Base-by-base conservation (phyloP, 805 yeast species). In the Nakazawaea ernobii region DNA sequence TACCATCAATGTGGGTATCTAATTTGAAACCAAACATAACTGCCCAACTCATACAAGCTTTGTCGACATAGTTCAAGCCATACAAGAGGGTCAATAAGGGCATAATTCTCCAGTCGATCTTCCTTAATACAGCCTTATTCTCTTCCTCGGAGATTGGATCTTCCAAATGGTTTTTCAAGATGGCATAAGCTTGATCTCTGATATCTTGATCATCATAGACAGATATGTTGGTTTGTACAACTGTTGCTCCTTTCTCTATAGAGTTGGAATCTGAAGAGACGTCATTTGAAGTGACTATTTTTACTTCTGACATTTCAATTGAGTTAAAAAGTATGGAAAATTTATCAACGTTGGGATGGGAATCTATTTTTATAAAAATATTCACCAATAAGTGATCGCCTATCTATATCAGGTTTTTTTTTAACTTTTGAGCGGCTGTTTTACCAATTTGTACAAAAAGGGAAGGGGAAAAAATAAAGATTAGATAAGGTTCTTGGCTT, bases 11-110 rank as follows among this genome's bases (percentile, higher is more conserved):
- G 28, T 66, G 47, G 24, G 61, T 61, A 54, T 71, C 77, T 8
- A 54, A 53, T 44, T 63, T 63, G 36, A 76, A 52, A 10, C 78
- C 79, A 53, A 72, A 65, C 39, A 75, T 62, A 5, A 78, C 70
- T 4, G 79, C 79, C 52, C 69, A 71, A 11, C 71, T 59, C 26
- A 66, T 61, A 9, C 74, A 63, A 14, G 64, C 59, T 51, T 75
- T 75, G 55, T 74, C 79, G n/a, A 59, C 65, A 44, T 60, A 59
- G 48, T 60, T 60, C 35, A 59, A 52, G 46, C 64, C 58, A 49
- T 59, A 60, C 11, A 63, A 51, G 6, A 53, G 35, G 45, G 58
- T 53, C n/a, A 65, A 47, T 10, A 65, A 44, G 28, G 67, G 69
- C 50, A 70, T 50, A 50, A 70, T 49, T 42, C 62, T 55, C 44